phyloP scores from a whole-genome alignment of 164 flowering plant genomes.

The Magnolia kwangsiensis region DNA sequence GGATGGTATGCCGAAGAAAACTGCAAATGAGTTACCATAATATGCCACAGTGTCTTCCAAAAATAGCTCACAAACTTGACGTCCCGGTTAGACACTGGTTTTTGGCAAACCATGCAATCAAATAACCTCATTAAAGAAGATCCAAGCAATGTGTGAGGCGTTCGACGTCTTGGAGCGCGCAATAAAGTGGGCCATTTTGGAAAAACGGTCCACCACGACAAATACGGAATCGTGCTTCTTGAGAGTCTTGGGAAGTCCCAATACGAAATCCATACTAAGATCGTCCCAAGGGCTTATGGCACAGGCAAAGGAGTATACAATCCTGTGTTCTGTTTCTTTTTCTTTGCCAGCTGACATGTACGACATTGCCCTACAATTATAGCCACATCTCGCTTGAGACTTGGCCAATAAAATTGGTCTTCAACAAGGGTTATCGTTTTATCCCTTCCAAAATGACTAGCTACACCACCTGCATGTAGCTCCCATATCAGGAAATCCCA shows the following conservation, averaged over 20 bases:
- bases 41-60: background rate
- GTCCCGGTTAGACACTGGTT: background rate
- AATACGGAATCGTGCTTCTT: background rate
- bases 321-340: background rate
- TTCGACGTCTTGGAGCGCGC: background rate
- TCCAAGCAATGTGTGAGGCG: background rate
- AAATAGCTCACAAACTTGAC: background rate
- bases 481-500: too few relatives aligned
- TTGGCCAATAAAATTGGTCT: too few relatives aligned
- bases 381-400: too few relatives aligned
- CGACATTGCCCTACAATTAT: too few relatives aligned
- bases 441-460: too few relatives aligned
- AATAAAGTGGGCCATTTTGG: constrained; percentile 2
- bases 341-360: constrained; percentile 1
- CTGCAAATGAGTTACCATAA: background rate
- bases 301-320: background rate
- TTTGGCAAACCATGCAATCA: background rate
- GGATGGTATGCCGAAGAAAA: background rate
- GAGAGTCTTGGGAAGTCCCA: background rate
- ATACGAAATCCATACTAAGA: background rate
- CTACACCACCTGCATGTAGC: too few relatives aligned
- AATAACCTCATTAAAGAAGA: constrained; percentile 1
- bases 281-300: constrained; percentile 3
- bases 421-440: too few relatives aligned
- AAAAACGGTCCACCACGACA: background rate